A percentile compares a stretch with the other conserved stretches of the same genome.
Evolutionary conservation across 768 basidiomycete species (phyloP).

Genomic region (Mycena venus): DNA sequence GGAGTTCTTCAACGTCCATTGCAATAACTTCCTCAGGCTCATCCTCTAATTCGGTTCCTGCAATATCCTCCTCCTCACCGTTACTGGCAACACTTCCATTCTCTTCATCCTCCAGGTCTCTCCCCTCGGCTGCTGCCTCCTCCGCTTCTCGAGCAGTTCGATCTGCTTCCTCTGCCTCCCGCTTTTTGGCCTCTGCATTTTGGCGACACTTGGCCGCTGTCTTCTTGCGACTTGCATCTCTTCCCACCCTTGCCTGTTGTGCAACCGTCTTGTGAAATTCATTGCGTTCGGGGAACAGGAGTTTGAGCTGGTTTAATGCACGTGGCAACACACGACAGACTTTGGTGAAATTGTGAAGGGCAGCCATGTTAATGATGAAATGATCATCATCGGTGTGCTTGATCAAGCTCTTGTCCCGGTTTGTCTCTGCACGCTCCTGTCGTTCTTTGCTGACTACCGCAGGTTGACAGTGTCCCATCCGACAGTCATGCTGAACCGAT

Average conservation of each 20-base stretch:
- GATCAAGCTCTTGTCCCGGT: background rate
- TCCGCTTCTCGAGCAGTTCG: background rate
- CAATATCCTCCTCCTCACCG: background rate
- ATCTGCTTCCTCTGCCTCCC: slow-evolving; percentile 6
- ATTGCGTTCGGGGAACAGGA: background rate
- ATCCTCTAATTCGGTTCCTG: background rate
- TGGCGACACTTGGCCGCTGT: slow-evolving; percentile 2
- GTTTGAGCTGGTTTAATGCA: background rate
- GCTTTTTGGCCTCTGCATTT: slow-evolving; percentile 5
- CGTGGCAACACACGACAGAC: background rate
- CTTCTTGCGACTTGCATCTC: background rate
- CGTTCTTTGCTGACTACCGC: background rate
- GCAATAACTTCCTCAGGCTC: background rate
- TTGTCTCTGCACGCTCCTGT: slow-evolving; percentile 9
- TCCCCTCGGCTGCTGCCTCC: background rate
- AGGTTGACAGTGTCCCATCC: slow-evolving; percentile 7
- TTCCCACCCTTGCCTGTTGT: background rate
- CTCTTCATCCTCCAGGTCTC: background rate
- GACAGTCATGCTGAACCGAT: slow-evolving; percentile 17
- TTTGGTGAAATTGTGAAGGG: slow-evolving; percentile 5
- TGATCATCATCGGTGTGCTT: slow-evolving; percentile 13
- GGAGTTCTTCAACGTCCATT: background rate
- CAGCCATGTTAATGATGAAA: slow-evolving; percentile 12
- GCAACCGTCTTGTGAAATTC: background rate
- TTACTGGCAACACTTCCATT: background rate